phyloP scores from a whole-genome alignment of 23 red algal genomes.

The Gracilaria caudata region DNA sequence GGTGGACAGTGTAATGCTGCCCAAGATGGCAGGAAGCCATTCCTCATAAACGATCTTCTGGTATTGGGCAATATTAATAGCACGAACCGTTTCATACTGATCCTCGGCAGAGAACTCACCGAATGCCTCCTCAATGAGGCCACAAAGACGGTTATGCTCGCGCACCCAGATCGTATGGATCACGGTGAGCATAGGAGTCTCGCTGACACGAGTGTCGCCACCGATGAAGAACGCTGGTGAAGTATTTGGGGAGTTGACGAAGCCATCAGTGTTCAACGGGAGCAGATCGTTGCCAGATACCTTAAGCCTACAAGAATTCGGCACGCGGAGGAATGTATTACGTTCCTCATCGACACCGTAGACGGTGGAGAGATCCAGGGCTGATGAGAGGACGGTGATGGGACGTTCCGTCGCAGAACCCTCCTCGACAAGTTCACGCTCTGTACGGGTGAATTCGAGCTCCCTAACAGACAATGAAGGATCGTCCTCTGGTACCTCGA shows the following conservation, averaged over 20 bases:
- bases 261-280: constrained; percentile 34
- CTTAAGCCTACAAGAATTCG: constrained; percentile 19
- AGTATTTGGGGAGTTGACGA: constrained; percentile 49
- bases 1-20: constrained; percentile 1
- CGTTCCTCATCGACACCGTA: constrained; percentile 47
- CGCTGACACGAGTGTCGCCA: constrained; percentile 63
- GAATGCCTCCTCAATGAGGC: constrained; percentile 5
- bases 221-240: constrained; percentile 64
- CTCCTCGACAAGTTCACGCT: constrained; percentile 1
- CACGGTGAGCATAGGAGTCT: constrained; percentile 61
- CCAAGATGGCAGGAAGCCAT: constrained; percentile 50
- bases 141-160: constrained; percentile 75
- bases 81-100: constrained; percentile 68
- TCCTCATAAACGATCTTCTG: constrained; percentile 72
- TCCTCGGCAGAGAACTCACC: neutral
- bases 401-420: constrained; percentile 10
- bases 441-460: constrained; percentile 43
- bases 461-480: neutral
- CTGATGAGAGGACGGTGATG: constrained; percentile 28
- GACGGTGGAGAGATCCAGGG: constrained; percentile 49
- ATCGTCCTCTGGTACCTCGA: constrained; percentile 44
- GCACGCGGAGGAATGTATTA: constrained; percentile 25
- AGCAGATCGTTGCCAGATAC: constrained; percentile 35
- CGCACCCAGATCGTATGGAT: constrained; percentile 73
- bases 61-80: constrained; percentile 55